Evolutionary conservation across 768 basidiomycete species (phyloP), one percentile per base, ranked within the genome.

Genomic region (Suillus subaureus): DNA sequence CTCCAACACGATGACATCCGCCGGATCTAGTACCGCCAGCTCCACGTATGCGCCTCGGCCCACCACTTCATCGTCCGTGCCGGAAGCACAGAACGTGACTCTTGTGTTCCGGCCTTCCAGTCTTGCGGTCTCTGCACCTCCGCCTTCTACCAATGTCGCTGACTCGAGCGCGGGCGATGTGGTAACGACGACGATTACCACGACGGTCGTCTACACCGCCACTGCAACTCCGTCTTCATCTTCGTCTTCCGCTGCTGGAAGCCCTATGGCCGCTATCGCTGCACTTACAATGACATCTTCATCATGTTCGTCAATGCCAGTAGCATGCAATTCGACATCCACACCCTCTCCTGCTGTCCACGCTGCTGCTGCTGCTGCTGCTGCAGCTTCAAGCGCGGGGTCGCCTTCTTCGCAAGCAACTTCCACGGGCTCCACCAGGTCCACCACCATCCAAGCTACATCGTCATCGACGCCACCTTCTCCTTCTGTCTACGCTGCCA

Each of bases 81-180:
- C 72, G 35, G 67, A 68, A 28, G 63, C 67, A 31, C 66, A 64
- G 37, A 83, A 83, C 63, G 86, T 88, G 7, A 82, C 82, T 0
- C 79, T 90, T n/a, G 75, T 84, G 28, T 89, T 88, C 72, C 79
- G 79, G 3, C 82, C 86, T 9, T 71, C 71, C 5, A 65, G 73
- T 6, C 79, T 79, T 37, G 76, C 77, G 57, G 72, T 76, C 15
- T 71, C 71, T 13, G 65, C 69, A 18, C 52, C 61, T 9, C 58
- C 63, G 28, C 33, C 65, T 16, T 39, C 63, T 31, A 21, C 63
- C 12, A 3, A 37, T 42, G 28, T 57, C 33, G 26, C 40, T 40
- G 42, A 40, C 15, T 28, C 63, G 11, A 37, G 55, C 31, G 31
- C 26, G 33, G 66, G 35, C 5, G 33, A n/a, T 35, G 45, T 52